phyloP scores from a whole-genome alignment of 306 rosid genomes.

The Potentilla sterilis region DNA sequence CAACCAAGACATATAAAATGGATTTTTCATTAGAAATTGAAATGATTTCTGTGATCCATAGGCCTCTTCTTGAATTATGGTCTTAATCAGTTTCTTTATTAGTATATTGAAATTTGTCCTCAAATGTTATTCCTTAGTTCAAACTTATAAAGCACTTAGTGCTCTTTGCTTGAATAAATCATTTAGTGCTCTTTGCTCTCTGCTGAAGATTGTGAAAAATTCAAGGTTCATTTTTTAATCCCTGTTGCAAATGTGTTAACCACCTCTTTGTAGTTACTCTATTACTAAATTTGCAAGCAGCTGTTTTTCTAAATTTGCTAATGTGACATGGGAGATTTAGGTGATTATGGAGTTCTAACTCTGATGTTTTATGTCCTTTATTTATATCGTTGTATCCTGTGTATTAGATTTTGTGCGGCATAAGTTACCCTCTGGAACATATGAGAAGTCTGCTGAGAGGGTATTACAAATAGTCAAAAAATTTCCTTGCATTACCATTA shows the following conservation, averaged over 20 bases:
- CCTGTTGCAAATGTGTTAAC: not conserved
- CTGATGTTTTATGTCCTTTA: not conserved
- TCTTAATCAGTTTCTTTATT: not conserved
- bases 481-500: not conserved
- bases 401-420: not conserved
- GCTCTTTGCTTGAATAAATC: not conserved
- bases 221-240: not conserved
- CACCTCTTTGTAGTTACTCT: not conserved
- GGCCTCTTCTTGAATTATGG: not conserved
- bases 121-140: not conserved
- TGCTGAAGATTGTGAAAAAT: not conserved
- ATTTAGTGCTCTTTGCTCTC: not conserved
- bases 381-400: not conserved
- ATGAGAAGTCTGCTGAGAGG: not conserved
- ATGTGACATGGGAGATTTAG: not conserved
- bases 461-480: not conserved
- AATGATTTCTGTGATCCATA: not conserved
- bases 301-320: not conserved
- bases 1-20: not conserved
- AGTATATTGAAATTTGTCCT: not conserved
- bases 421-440: not conserved
- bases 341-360: not conserved
- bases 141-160: not conserved
- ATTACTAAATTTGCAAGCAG: not conserved
- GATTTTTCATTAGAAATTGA: not conserved